Evolutionary conservation across 768 basidiomycete species (phyloP), one percentile per base, ranked within the genome.

Genomic region (Mycena vitilis): DNA sequence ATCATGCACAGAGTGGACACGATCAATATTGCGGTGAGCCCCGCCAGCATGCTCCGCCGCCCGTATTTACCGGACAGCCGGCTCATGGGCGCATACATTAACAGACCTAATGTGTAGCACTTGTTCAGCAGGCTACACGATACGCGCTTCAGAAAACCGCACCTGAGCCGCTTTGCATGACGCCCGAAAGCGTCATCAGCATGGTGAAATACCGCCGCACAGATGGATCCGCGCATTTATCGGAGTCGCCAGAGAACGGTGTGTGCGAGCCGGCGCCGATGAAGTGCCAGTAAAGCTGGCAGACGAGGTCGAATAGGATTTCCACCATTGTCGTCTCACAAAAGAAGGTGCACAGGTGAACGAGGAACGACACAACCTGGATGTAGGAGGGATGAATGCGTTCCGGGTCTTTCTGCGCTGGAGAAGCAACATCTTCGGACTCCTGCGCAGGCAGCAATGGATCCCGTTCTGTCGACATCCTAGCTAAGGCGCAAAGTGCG

Each of bases 401-500:
- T 10, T 16, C 30, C 6, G 9, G 10, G 25, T 38, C 34, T 8
- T 23, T 16, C 18, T 58, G 42, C 25, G 42, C 12, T 0, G 18
- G 23, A 4, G 40, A 3, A 10, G 40, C 40, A 40, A 22, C 23
- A 58, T 40, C 22, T 8, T 23, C 57, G n/a, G 25, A 13, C 7
- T 23, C 25, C 22, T 48, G 25, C 45, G 5, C 7, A 40, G 45
- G 23, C 9, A 60, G 47, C 30, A 60, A 47, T 48, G 58, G 58
- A n/a, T 60, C 30, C 34, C 45, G 58, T 15, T 60, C 58, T 11
- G 45, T 60, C 20, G 58, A n/a, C 58, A 60, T 60, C 97, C 30
- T 30, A 2, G 30, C 2, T 5, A 30, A 30, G 5, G 30, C 3
- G 30, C 30, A 30, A 30, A 30, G 30, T 30, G 30, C 30, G 30